A percentile compares a stretch with the other conserved stretches of the same genome.
Conservation (phyloP, 305 asterid genomes). For the Rubia balearica region DNA sequence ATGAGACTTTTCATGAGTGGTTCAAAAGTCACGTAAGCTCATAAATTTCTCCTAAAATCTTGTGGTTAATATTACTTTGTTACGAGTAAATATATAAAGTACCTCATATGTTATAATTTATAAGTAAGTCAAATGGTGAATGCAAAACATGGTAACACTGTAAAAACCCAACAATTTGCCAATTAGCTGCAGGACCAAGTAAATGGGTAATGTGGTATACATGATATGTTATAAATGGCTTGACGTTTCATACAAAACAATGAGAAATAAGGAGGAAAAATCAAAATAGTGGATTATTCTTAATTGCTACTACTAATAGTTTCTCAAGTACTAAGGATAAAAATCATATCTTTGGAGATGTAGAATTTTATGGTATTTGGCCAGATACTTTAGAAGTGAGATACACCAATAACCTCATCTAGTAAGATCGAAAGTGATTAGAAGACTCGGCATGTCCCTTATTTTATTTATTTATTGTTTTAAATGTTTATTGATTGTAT, state of each 20-base stretch:
- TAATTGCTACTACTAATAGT: background rate
- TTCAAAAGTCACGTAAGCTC: background rate
- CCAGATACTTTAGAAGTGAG: background rate
- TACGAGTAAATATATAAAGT: too few species aligned
- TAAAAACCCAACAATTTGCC: background rate
- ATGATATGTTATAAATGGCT: conserved; percentile 1
- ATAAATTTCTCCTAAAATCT: too few species aligned
- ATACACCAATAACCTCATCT: background rate
- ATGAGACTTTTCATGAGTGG: too few species aligned
- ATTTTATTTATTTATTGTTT: too few species aligned
- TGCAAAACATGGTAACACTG: background rate
- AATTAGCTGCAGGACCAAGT: background rate
- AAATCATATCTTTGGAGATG: too few species aligned
- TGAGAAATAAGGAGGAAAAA: background rate
- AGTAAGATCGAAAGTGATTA: too few species aligned
- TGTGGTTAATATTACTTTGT: too few species aligned
- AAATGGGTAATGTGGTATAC: background rate
- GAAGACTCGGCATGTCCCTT: too few species aligned
- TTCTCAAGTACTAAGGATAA: background rate
- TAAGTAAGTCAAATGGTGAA: too few species aligned
- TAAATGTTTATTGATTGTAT: too few species aligned
- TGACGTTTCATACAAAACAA: background rate
- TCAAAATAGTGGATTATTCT: background rate
- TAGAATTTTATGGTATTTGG: too few species aligned
- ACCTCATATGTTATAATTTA: too few species aligned